phyloP scores from a whole-genome alignment of 495 filamentous ascomycete species.

The Neurospora sp. region DNA sequence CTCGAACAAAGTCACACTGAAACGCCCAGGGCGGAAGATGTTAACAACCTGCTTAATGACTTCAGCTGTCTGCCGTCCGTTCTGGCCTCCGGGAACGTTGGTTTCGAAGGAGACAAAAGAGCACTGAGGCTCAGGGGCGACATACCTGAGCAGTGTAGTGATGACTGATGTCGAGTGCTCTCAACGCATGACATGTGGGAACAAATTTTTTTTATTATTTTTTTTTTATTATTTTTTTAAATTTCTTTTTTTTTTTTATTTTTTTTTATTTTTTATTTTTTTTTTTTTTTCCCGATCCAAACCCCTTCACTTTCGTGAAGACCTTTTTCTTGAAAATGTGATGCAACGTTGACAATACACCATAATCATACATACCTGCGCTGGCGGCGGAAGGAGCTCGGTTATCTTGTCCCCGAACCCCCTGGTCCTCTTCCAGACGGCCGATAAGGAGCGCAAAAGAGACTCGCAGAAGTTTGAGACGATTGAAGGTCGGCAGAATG shows the following conservation, averaged over 20 bases:
- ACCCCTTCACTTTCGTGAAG: too few species aligned
- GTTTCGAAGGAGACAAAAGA: conserved; percentile 99
- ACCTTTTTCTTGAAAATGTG: too few species aligned
- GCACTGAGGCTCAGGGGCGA: conserved; percentile 76
- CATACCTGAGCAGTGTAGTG: too few species aligned
- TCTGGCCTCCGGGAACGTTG: conserved; percentile 87
- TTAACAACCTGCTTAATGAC: conserved; percentile 86
- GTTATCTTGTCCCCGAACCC: not conserved
- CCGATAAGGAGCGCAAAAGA: not conserved
- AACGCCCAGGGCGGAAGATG: conserved; percentile 93
- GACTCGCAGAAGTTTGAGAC: not conserved
- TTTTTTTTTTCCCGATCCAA: too few species aligned
- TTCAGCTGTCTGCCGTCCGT: conserved; percentile 77
- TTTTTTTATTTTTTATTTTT: too few species aligned
- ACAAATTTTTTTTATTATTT: too few species aligned
- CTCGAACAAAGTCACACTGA: conserved; percentile 96
- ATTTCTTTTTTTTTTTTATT: too few species aligned
- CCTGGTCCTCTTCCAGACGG: not conserved
- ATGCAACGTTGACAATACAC: too few species aligned
- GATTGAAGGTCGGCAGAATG: not conserved
- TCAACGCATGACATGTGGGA: too few species aligned
- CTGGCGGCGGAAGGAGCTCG: conserved; percentile 20
- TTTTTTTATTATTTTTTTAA: too few species aligned
- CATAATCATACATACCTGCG: too few species aligned
- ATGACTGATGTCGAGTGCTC: too few species aligned